Evolutionary conservation across 2,329 filamentous ascomycete species (phyloP), one percentile per base, ranked within the genome.

Genomic region (Didymosphaeria variabile): DNA sequence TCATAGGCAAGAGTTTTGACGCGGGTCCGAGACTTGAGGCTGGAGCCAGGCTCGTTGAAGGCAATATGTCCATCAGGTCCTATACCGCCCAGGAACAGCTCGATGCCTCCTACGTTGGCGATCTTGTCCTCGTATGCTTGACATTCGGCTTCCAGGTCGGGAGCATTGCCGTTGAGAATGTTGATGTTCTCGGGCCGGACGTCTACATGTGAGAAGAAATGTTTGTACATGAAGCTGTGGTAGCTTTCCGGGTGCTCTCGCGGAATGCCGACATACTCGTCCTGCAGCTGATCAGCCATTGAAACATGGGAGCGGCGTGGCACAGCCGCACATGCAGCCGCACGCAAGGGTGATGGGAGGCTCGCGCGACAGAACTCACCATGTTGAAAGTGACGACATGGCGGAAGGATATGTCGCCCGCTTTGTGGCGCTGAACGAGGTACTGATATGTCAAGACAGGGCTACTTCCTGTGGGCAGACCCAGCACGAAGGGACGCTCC

Each of bases 351-450:
- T 61, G 59, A 23, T 44, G 38, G 53, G 50, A 56, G 19, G 51
- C 46, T 56, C 59, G 63, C 55, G 62, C 38, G 57, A 56, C 61
- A 36, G 57, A 53, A 67, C 81, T 60, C 85, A 91, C 89, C 92
- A 95, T 95, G 80, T 95, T 95, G 84, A 96, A 96, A 29, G 92
- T 96, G 74, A 95, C 87, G 72, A 96, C 91, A 90, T 96, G 87
- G 73, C 90, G 89, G 77, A 96, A 96, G 1, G 92, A 94, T 72
- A 96, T 89, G 74, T 92, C 80, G 72, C 89, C 89, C 66, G 86
- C 84, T 80, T 91, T 91, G 82, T 89, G 88, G 73, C 86, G 86
- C 70, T 86, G 80, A 52, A 95, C 92, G 29, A 96, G 85, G 68
- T 89, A 85, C 76, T 88, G 88, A 82, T 96, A 96, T 67, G 95